Percentiles rank a stretch among this genome's conserved stretches.
These are phyloP conservation scores for Populus alba DNA, from an alignment of 345 rosid genomes.

Conservation along the genomic window DNA sequence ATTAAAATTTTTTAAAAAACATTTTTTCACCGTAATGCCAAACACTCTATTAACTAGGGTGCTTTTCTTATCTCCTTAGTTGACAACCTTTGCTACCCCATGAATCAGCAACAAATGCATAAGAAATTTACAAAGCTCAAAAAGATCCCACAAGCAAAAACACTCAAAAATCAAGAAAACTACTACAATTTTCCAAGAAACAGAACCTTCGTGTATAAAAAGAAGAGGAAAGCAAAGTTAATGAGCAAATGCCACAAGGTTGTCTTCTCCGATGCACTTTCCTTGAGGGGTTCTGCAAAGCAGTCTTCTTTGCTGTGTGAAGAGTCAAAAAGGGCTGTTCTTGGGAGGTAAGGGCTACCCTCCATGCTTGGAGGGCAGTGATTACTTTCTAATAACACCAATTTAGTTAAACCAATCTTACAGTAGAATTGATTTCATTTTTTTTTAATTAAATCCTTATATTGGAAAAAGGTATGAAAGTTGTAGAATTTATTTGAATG, in stretches of 20 bases:
- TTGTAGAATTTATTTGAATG: no score
- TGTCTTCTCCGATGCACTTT: constrained; percentile 73
- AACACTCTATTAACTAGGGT: constrained; percentile 62
- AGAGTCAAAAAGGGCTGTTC: constrained; percentile 38
- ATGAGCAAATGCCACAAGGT: constrained; percentile 62
- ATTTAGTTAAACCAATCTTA: no score
- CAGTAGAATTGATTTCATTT: no score
- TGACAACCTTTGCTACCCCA: constrained; percentile 58
- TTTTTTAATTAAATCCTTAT: no score
- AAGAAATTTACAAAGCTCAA: background rate
- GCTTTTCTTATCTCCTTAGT: constrained; percentile 73
- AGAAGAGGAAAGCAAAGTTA: background rate
- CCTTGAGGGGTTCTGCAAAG: constrained; percentile 76
- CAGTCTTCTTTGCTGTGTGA: constrained; percentile 54
- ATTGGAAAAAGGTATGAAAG: no score
- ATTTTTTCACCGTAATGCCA: no score
- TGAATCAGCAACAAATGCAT: constrained; percentile 2
- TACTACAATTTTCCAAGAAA: background rate
- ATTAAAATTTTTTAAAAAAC: no score
- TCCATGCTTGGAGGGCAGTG: no score
- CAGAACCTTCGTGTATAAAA: background rate
- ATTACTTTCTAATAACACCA: no score
- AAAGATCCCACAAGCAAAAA: background rate
- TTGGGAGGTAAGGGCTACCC: background rate
- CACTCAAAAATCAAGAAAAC: background rate